Percentiles rank a stretch among this genome's conserved stretches.
These are phyloP conservation scores for Neovahlkampfia damariscottae DNA, from an alignment of 78 protist species.

Conservation along the genomic window DNA sequence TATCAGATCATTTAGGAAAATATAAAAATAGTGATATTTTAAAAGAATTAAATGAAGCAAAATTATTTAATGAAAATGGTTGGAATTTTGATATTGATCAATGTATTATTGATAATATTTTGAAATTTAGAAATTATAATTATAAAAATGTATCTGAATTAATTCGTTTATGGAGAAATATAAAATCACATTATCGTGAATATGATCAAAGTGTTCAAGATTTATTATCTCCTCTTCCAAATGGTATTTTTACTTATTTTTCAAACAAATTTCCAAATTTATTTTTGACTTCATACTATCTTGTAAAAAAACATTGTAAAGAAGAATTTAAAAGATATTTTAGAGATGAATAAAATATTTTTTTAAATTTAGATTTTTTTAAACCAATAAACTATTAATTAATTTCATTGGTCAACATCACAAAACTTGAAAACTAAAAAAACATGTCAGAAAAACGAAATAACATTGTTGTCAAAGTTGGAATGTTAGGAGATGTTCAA, in stretches of 20 bases:
- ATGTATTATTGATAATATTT: not conserved
- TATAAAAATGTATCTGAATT: not conserved
- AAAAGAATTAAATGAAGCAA: too few relatives aligned
- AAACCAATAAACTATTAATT: too few relatives aligned
- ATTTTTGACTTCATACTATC: not conserved
- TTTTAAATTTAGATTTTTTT: not conserved
- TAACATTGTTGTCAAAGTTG: slow-evolving; percentile 79
- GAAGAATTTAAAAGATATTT: not conserved
- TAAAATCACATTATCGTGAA: slow-evolving; percentile 8
- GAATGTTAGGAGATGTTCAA: slow-evolving; percentile 88
- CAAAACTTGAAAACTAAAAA: not conserved
- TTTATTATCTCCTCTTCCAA: not conserved
- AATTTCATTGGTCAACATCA: too few relatives aligned
- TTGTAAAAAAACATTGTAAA: not conserved
- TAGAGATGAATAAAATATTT: not conserved
- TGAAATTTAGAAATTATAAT: not conserved
- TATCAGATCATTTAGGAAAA: slow-evolving; percentile 6
- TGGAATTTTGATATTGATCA: slow-evolving; percentile 2
- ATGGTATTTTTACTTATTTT: not conserved
- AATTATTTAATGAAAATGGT: too few relatives aligned
- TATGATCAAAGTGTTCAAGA: not conserved
- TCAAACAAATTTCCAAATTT: not conserved
- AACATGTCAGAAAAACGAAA: slow-evolving; percentile 22
- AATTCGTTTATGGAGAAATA: not conserved
- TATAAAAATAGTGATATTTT: not conserved